Conservation (phyloP, 2,329 filamentous ascomycete genomes). For the Furcasterigmium sp. region DNA sequence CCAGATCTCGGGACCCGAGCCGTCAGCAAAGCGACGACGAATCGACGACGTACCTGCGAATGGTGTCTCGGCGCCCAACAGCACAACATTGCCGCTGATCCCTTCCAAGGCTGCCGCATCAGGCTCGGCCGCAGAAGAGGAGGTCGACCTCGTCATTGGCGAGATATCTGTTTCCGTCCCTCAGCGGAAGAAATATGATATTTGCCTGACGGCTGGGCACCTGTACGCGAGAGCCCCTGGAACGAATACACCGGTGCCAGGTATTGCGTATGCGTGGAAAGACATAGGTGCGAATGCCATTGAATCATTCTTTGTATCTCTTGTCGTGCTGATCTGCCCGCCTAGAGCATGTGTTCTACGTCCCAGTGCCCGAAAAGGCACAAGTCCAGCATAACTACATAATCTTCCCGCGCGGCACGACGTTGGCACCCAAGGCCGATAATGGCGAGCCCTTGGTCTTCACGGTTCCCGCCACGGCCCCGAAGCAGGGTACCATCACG, state of each 20-base stretch:
- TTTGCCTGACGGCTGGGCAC: conserved; percentile 56
- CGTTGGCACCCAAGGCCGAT: conserved; percentile 43
- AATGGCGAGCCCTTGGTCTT: conserved; percentile 57
- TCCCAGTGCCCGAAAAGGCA: conserved; percentile 60
- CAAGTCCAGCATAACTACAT: conserved; percentile 63
- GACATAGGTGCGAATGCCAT: conserved; percentile 50
- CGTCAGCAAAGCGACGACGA: conserved; percentile 46
- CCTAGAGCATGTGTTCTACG: conserved; percentile 56
- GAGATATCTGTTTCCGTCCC: conserved; percentile 64
- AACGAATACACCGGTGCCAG: conserved; percentile 44
- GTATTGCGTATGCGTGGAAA: conserved; percentile 54
- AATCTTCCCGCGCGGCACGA: conserved; percentile 52
- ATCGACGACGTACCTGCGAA: conserved; percentile 34
- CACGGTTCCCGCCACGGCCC: conserved; percentile 53
- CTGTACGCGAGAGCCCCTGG: conserved; percentile 52
- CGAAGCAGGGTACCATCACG: conserved; percentile 53
- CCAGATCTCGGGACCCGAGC: conserved; percentile 35
- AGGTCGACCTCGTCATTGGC: conserved; percentile 54
- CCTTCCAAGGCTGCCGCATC: conserved; percentile 11
- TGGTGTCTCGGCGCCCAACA: conserved; percentile 16
- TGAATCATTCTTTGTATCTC: background rate
- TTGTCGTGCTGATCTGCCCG: rapidly evolving
- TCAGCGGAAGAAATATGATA: conserved; percentile 62
- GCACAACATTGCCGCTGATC: conserved; percentile 8
- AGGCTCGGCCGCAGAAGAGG: conserved; percentile 40